A percentile compares a stretch with the other conserved stretches of the same genome.
Evolutionary conservation across 441 rosid genomes (phyloP).

Genomic region (Mallotus repandus): DNA sequence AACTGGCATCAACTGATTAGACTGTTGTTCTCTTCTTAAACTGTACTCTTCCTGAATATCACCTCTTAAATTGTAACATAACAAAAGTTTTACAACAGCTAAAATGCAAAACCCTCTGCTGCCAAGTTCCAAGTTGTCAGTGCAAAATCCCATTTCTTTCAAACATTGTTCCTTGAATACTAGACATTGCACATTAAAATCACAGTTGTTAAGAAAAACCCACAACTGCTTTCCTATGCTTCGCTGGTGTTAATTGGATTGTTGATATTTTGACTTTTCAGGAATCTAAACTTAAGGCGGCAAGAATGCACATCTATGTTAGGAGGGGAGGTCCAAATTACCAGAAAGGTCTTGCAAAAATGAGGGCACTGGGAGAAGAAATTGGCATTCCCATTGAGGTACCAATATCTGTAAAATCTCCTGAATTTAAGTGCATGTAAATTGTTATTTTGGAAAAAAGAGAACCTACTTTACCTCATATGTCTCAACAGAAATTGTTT

Average conservation of each 20-base stretch:
- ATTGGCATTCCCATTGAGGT: slow-evolving; percentile 92
- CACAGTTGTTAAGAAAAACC: neutral
- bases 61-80: neutral
- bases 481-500: neutral
- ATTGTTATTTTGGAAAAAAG: neutral
- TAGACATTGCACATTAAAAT: neutral
- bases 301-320: slow-evolving; percentile 85
- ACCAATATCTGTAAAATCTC: slow-evolving; percentile 9
- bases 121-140: slow-evolving; percentile 38
- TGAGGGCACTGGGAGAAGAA: slow-evolving; percentile 86
- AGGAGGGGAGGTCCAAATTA: slow-evolving; percentile 98
- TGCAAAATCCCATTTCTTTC: neutral
- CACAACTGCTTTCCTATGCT: neutral
- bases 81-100: neutral
- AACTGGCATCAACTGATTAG: neutral
- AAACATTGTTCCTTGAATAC: neutral
- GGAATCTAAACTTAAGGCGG: slow-evolving; percentile 89
- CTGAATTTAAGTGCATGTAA: neutral
- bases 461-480: neutral
- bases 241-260: neutral
- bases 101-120: neutral
- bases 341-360: slow-evolving; percentile 83
- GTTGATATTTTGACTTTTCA: slow-evolving; percentile 15
- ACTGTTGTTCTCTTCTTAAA: neutral
- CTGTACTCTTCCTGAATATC: neutral